Percentiles rank a stretch among this genome's conserved stretches.
These are phyloP conservation scores for Haplosporangium gracile DNA, from an alignment of 192 early-diverging fungal genomes.

Conservation along the genomic window DNA sequence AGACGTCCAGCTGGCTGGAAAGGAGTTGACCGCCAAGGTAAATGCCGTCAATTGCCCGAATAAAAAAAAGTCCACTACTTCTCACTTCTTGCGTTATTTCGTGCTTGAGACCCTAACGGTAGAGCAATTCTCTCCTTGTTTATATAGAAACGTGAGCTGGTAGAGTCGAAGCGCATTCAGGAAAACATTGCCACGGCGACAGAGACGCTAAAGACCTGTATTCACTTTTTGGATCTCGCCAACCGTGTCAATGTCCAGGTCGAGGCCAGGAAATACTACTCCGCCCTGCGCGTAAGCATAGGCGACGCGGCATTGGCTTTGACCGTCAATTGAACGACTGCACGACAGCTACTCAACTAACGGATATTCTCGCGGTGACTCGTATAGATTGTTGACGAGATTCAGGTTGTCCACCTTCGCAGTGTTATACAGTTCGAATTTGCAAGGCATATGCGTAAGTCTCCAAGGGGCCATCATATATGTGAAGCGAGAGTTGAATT, in stretches of 20 bases:
- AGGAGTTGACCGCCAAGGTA: constrained; percentile 84
- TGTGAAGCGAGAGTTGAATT: not conserved
- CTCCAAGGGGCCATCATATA: not conserved
- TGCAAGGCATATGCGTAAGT: constrained; percentile 84
- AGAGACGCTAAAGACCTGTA: constrained; percentile 83
- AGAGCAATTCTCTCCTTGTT: not conserved
- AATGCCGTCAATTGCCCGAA: not conserved
- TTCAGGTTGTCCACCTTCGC: constrained; percentile 83
- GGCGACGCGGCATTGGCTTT: not conserved
- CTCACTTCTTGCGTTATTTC: too few species aligned
- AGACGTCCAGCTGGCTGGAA: constrained; percentile 87
- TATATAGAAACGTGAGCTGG: constrained; percentile 81
- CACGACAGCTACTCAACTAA: not conserved
- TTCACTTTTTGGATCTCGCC: constrained; percentile 89
- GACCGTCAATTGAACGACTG: constrained; percentile 1
- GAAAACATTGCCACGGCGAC: constrained; percentile 90
- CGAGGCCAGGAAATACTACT: constrained; percentile 88
- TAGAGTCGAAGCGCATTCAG: constrained; percentile 83
- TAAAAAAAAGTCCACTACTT: not conserved
- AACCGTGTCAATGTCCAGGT: constrained; percentile 87
- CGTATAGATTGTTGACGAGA: constrained; percentile 82
- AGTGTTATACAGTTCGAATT: constrained; percentile 86
- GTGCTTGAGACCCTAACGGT: not conserved
- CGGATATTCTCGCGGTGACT: not conserved
- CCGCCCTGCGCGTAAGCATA: constrained; percentile 81